Evolutionary conservation across 1,139 yeast species (phyloP).

Genomic region (Pichiaceae sp.): DNA sequence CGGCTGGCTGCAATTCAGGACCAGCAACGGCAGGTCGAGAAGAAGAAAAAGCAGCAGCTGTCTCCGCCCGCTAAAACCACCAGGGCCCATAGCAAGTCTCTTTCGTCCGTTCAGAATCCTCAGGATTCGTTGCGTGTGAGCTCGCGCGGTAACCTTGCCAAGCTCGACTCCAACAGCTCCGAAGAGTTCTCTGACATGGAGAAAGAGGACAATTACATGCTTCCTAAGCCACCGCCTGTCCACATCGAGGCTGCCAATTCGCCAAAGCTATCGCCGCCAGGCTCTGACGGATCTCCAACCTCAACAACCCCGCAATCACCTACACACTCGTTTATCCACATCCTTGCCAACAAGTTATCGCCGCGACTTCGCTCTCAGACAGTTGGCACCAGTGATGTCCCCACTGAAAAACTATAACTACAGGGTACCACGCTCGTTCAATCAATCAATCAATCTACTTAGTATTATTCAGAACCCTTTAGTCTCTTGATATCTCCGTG

Average conservation of each 20-base stretch:
- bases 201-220: slow-evolving; percentile 5
- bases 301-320: slow-evolving; percentile 3
- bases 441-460: slow-evolving; percentile 5
- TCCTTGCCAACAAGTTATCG: slow-evolving; percentile 2
- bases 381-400: neutral
- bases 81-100: slow-evolving; percentile 53
- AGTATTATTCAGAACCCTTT: slow-evolving; percentile 1
- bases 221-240: neutral
- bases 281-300: neutral
- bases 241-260: slow-evolving; percentile 13
- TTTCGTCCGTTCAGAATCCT: slow-evolving; percentile 38
- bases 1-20: slow-evolving; percentile 8
- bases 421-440: neutral
- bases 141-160: neutral
- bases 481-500: slow-evolving; percentile 3
- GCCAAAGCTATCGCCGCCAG: neutral
- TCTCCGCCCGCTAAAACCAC: slow-evolving; percentile 4
- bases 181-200: slow-evolving; percentile 18
- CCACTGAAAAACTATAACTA: neutral
- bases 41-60: slow-evolving; percentile 1
- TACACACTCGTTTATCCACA: slow-evolving; percentile 2
- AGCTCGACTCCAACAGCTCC: slow-evolving; percentile 3
- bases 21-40: slow-evolving; percentile 1
- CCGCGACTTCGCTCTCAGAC: slow-evolving; percentile 2
- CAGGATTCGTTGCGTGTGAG: slow-evolving; percentile 1